These are phyloP conservation scores for Lyophyllum atratum DNA, from an alignment of 768 basidiomycete genomes.

Conservation along the genomic window DNA sequence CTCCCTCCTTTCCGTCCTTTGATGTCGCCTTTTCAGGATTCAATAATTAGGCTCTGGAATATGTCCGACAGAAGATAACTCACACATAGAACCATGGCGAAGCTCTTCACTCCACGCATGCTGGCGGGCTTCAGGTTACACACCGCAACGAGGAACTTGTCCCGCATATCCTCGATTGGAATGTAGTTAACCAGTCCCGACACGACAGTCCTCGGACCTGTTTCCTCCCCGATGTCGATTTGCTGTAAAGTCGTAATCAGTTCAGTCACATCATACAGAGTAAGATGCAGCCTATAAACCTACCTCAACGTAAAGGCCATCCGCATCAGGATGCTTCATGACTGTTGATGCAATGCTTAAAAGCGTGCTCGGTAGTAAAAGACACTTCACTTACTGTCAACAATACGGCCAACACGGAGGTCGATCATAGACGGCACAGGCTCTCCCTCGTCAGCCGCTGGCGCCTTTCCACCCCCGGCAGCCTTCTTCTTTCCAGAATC, in stretches of 20 bases:
- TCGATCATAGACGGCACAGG: slow-evolving; percentile 97
- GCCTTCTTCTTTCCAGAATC: slow-evolving; percentile 39
- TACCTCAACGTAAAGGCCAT: slow-evolving; percentile 95
- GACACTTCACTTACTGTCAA: slow-evolving; percentile 68
- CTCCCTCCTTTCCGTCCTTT: slow-evolving; percentile 86
- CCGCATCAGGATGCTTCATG: slow-evolving; percentile 95
- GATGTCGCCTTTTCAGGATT: slow-evolving; percentile 68
- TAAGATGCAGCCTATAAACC: slow-evolving; percentile 12
- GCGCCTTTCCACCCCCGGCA: slow-evolving; percentile 35
- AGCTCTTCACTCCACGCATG: slow-evolving; percentile 98
- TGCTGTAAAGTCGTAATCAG: slow-evolving; percentile 48
- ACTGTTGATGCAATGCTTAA: slow-evolving; percentile 49
- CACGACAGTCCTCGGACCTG: slow-evolving; percentile 93
- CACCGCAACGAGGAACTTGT: slow-evolving; percentile 80
- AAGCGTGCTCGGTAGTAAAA: background rate
- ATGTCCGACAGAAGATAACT: slow-evolving; percentile 21
- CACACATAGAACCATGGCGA: slow-evolving; percentile 96
- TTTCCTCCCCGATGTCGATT: slow-evolving; percentile 96
- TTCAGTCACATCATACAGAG: background rate
- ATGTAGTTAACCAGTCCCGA: slow-evolving; percentile 97
- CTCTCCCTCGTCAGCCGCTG: slow-evolving; percentile 67
- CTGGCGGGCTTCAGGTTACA: slow-evolving; percentile 94
- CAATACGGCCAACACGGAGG: slow-evolving; percentile 88
- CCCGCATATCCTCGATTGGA: slow-evolving; percentile 90
- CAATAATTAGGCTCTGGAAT: slow-evolving; percentile 1